A percentile compares a stretch with the other conserved stretches of the same genome.
Evolutionary conservation across 2,329 filamentous ascomycete species (phyloP).

Genomic region (Ceratocystis variospora): DNA sequence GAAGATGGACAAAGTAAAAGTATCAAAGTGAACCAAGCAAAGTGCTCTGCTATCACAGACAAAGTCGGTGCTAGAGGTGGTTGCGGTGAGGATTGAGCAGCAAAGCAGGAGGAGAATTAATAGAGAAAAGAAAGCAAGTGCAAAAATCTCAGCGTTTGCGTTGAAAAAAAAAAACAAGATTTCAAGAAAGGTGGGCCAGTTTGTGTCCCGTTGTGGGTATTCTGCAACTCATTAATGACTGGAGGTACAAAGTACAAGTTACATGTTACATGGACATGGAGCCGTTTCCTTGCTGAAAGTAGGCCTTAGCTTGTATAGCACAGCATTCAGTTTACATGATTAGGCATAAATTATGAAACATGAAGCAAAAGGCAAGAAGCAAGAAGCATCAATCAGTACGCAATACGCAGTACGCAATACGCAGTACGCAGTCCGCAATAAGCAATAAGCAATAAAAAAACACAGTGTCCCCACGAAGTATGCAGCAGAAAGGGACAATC

Average conservation of each 20-base stretch:
- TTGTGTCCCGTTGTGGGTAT: constrained; percentile 2
- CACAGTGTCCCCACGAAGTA: background rate
- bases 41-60: constrained; percentile 22
- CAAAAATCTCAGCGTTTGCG: constrained; percentile 22
- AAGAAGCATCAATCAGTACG: no score
- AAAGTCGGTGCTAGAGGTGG: constrained; percentile 18
- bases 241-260: constrained; percentile 1
- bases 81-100: constrained; percentile 11
- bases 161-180: constrained; percentile 2
- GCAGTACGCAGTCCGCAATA: no score
- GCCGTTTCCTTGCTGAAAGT: no score
- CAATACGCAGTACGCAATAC: no score
- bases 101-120: constrained; percentile 5
- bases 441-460: background rate
- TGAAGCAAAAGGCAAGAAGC: background rate
- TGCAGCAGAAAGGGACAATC: background rate
- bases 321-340: background rate
- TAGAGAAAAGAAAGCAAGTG: constrained; percentile 6
- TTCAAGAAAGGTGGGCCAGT: constrained; percentile 4
- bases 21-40: constrained; percentile 3
- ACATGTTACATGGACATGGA: background rate
- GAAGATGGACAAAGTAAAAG: background rate
- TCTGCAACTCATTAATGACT: background rate
- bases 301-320: no score
- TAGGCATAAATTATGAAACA: background rate